Evolutionary conservation across 176 grass and related monocot species (phyloP), one percentile per base, ranked within the genome.

Genomic region (Musa itinerans): DNA sequence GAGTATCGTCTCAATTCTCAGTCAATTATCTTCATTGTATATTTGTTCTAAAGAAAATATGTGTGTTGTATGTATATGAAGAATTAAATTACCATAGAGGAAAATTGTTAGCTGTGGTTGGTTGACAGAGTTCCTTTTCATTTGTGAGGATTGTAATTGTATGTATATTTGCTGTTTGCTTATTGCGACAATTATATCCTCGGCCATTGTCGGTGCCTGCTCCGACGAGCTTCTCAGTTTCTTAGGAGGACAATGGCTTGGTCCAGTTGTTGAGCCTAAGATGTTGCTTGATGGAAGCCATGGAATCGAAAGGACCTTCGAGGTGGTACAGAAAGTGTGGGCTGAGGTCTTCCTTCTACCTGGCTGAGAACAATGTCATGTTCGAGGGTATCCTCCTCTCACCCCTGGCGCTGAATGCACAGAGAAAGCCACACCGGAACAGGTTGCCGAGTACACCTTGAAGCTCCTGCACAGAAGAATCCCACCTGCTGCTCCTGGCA

Each of bases 191-290:
- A 43, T 43, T 43, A 6, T 43, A 6, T 43, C 34, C 4, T 5
- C 4, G 4, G 34, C 1, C 24, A 24, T 24, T 24, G 24, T 24
- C 24, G 24, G 24, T 24, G 24, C 24, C 24, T 1, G 1, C 24
- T 24, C 24, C 24, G 26, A 27, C 26, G 0, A 27, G 26, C 26
- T 27, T 27, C 26, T 1, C 26, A 27, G 2, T 27, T 27, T 27
- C 26, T 27, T 27, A 2, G 26, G 26, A 27, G 26, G 93, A 96
- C 54, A 96, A 96, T 78, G 93, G 93, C 9, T 79, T 96, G 83
- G 93, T 96, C 93, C 93, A 1, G 92, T 96, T 16, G 93, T 96
- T 17, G 93, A 96, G 83, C 93, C 93, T 25, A 86, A 92, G 17
- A 96, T 96, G 79, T 81, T 96, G 15, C 83, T 96, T 2, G 93